Evolutionary conservation across 1,139 yeast species (phyloP).

Genomic region (Yamadazyma spencermartinsiae): DNA sequence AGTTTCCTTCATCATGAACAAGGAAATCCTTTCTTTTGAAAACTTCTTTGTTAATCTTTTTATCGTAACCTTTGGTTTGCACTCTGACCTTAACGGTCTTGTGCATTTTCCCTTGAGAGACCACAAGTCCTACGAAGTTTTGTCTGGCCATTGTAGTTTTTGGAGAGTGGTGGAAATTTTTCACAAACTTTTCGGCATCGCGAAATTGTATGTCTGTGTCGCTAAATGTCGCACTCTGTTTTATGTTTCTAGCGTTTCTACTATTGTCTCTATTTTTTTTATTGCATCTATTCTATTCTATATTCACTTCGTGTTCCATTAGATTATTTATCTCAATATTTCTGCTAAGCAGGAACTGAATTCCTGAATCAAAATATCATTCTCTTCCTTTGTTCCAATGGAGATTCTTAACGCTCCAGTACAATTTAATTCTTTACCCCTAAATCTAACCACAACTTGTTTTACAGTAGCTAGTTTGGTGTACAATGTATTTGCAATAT

Average conservation of each 20-base stretch:
- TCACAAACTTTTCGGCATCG: slow-evolving; percentile 2
- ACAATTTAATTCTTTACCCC: slow-evolving; percentile 91
- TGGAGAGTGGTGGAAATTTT: slow-evolving; percentile 1
- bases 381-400: slow-evolving; percentile 80
- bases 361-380: slow-evolving; percentile 52
- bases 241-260: not conserved
- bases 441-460: slow-evolving; percentile 81
- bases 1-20: slow-evolving; percentile 91
- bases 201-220: not conserved
- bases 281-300: too few relatives aligned
- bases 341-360: slow-evolving; percentile 26
- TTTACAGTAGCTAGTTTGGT: slow-evolving; percentile 66
- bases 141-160: slow-evolving; percentile 72
- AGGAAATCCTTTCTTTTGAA: slow-evolving; percentile 79
- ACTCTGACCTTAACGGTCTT: slow-evolving; percentile 95
- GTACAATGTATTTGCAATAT: slow-evolving; percentile 68
- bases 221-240: not conserved
- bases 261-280: too few relatives aligned
- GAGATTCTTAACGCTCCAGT: slow-evolving; percentile 84
- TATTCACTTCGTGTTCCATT: too few relatives aligned
- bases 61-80: slow-evolving; percentile 67
- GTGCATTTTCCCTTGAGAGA: slow-evolving; percentile 93
- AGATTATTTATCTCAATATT: too few relatives aligned
- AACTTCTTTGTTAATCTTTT: slow-evolving; percentile 71
- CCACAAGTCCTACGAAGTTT: slow-evolving; percentile 87